Evolutionary conservation across 1,284 basidiomycete genomes (phyloP).

Genomic region (Ustilago lituana): DNA sequence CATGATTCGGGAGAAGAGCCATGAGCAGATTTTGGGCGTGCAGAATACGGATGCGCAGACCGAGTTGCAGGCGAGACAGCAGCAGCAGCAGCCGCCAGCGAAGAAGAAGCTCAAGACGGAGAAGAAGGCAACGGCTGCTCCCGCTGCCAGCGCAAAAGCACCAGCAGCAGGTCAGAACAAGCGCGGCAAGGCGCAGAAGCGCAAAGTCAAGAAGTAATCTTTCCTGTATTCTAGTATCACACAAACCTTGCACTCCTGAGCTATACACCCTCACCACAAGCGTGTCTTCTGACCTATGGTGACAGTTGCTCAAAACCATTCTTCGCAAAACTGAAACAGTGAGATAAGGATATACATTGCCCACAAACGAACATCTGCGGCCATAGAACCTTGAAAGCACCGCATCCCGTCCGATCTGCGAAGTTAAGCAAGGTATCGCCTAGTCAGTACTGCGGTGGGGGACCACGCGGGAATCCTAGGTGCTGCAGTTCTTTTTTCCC

Average conservation of each 20-base stretch:
- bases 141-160: not conserved
- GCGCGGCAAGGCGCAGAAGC: not conserved
- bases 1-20: conserved; percentile 18
- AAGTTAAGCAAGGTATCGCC: conserved; percentile 81
- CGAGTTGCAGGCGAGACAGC: conserved; percentile 17
- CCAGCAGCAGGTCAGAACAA: not conserved
- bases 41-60: conserved; percentile 29
- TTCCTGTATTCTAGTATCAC: conserved; percentile 1
- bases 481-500: not conserved
- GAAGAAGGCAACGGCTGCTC: not conserved
- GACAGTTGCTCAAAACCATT: no score
- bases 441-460: conserved; percentile 85
- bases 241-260: no score
- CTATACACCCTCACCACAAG: no score
- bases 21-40: conserved; percentile 43
- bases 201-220: conserved; percentile 8
- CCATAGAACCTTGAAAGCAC: conserved; percentile 82
- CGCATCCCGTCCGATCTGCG: conserved; percentile 82
- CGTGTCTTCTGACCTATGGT: no score
- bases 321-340: no score
- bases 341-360: no score
- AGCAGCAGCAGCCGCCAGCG: not conserved
- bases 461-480: conserved; percentile 78
- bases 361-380: conserved; percentile 73
- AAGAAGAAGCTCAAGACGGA: conserved; percentile 29